phyloP scores from a whole-genome alignment of 352 stramenopile genomes.

The Aphanomyces cochlioides region DNA sequence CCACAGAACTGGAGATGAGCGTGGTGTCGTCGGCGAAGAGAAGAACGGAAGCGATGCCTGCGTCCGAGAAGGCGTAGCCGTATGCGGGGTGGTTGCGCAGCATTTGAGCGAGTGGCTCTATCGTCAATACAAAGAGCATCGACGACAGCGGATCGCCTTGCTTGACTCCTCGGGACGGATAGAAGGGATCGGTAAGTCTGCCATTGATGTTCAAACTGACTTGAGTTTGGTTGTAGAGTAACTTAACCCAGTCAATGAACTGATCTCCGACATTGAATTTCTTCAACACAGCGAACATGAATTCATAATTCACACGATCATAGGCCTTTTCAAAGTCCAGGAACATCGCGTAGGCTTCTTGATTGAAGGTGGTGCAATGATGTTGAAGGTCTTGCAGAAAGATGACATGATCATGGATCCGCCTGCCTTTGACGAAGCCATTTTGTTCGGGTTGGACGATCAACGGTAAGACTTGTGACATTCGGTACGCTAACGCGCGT shows the following conservation, averaged over 20 bases:
- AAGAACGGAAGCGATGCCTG: too few relatives aligned
- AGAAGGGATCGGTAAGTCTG: not conserved
- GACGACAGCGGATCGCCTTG: conserved; percentile 11
- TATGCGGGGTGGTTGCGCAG: not conserved
- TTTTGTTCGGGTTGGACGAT: conserved; percentile 12
- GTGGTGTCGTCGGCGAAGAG: too few relatives aligned
- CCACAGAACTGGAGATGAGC: too few relatives aligned
- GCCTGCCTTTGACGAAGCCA: not conserved
- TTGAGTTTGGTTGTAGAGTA: not conserved
- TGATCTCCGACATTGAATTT: not conserved
- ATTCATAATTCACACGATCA: not conserved
- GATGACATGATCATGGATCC: not conserved
- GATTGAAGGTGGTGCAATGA: not conserved
- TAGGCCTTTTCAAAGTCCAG: conserved; percentile 21
- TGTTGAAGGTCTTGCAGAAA: conserved; percentile 8
- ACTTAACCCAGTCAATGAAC: conserved; percentile 2
- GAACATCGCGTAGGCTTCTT: not conserved
- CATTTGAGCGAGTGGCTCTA: conserved; percentile 1
- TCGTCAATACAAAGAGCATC: conserved; percentile 5
- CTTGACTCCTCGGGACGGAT: not conserved
- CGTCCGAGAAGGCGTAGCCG: too few relatives aligned
- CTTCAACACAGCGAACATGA: not conserved
- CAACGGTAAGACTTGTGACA: not conserved
- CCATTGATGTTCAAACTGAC: conserved; percentile 9
- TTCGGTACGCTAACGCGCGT: not conserved